phyloP scores from a whole-genome alignment of 2,329 filamentous ascomycete genomes.

The Madurella mycetomatis region DNA sequence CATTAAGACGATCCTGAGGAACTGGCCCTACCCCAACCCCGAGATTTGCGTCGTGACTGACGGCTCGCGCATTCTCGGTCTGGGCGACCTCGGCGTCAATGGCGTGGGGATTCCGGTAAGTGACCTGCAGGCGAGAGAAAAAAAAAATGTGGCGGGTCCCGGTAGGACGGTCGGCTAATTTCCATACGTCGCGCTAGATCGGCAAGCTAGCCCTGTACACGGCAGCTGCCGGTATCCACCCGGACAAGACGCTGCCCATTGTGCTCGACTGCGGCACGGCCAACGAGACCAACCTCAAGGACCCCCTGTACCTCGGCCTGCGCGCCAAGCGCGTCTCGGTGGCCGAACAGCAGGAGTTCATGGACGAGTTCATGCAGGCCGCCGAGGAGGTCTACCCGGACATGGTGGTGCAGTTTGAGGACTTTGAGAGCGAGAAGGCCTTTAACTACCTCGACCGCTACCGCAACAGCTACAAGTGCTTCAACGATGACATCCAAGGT shows the following conservation, averaged over 20 bases:
- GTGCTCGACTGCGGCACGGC: constrained; percentile 63
- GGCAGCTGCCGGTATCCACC: constrained; percentile 89
- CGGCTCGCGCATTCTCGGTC: constrained; percentile 84
- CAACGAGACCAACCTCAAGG: constrained; percentile 62
- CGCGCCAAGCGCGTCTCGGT: constrained; percentile 74
- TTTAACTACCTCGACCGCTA: constrained; percentile 92
- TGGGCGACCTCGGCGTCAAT: constrained; percentile 93
- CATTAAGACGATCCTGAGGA: constrained; percentile 79
- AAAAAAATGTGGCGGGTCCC: constrained; percentile 5
- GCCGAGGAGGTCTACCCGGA: constrained; percentile 66
- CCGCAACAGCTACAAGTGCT: constrained; percentile 83
- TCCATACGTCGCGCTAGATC: constrained; percentile 46
- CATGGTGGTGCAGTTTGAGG: constrained; percentile 86
- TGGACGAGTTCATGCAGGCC: constrained; percentile 96
- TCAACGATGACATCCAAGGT: constrained; percentile 98
- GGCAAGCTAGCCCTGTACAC: constrained; percentile 96
- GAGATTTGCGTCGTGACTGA: constrained; percentile 97
- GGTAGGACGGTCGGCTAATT: constrained; percentile 22
- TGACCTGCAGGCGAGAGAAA: constrained; percentile 27
- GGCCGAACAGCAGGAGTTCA: constrained; percentile 79
- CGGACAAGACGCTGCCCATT: constrained; percentile 72
- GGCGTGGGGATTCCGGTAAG: constrained; percentile 92
- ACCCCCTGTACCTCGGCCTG: constrained; percentile 83
- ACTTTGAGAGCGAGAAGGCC: constrained; percentile 88
- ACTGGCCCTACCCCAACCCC: constrained; percentile 86